A percentile compares a stretch with the other conserved stretches of the same genome.
Evolutionary conservation across 495 filamentous ascomycete species (phyloP).

Genomic region (Opeltia flavorubescens): DNA sequence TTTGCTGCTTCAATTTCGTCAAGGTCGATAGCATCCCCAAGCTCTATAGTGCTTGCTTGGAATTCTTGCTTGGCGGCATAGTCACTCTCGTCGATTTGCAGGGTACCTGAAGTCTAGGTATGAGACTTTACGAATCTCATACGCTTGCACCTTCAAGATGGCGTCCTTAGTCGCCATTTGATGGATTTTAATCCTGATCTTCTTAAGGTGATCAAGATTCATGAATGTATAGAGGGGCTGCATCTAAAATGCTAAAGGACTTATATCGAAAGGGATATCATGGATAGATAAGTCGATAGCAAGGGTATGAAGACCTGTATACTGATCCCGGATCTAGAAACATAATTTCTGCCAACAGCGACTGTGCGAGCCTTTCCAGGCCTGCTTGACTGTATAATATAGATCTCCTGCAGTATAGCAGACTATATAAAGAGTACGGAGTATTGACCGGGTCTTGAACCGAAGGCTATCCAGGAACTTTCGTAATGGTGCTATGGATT

Average conservation of each 20-base stretch:
- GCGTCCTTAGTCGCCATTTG: not conserved
- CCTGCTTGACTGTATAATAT: not conserved
- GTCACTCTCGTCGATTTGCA: constrained; percentile 53
- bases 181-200: not conserved
- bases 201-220: constrained; percentile 3
- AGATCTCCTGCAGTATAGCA: constrained; percentile 12
- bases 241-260: constrained; percentile 4
- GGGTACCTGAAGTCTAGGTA: constrained; percentile 39
- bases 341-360: constrained; percentile 9
- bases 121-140: constrained; percentile 8
- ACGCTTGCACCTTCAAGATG: constrained; percentile 10
- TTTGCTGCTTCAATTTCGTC: constrained; percentile 76
- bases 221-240: constrained; percentile 6
- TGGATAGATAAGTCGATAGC: constrained; percentile 7
- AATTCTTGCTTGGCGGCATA: constrained; percentile 82
- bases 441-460: not conserved
- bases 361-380: constrained; percentile 11
- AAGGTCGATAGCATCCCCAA: constrained; percentile 76
- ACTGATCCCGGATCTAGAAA: constrained; percentile 8
- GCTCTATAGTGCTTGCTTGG: constrained; percentile 56
- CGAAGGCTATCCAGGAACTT: constrained; percentile 12
- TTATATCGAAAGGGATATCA: constrained; percentile 2
- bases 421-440: constrained; percentile 4
- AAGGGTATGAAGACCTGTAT: constrained; percentile 1
- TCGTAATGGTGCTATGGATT: constrained; percentile 2